Conservation (phyloP, 75 land plant genomes). For the Azolla pinnata region DNA sequence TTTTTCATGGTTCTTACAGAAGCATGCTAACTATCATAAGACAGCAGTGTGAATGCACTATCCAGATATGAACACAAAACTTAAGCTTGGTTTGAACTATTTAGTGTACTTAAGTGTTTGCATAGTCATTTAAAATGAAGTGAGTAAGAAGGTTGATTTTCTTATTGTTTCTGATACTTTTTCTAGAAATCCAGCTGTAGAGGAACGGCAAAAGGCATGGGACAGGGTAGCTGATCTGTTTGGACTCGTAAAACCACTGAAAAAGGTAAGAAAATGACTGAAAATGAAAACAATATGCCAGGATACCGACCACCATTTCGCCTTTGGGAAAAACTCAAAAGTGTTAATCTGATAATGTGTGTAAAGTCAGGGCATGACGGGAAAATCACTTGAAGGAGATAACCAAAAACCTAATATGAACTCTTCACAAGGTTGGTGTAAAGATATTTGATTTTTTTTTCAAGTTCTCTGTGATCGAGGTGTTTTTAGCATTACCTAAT, state of each 20-base stretch:
- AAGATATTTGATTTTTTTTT: not conserved
- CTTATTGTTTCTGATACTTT: too few species aligned
- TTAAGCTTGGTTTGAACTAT: too few species aligned
- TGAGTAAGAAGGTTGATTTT: too few species aligned
- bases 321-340: too few species aligned
- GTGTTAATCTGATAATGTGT: not conserved
- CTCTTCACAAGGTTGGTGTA: not conserved
- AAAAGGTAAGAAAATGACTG: not conserved
- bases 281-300: not conserved
- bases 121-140: too few species aligned
- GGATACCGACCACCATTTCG: not conserved
- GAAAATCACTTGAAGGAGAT: conserved; percentile 1
- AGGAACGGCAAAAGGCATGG: not conserved
- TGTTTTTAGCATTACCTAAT: too few species aligned
- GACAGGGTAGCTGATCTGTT: not conserved
- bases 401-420: not conserved
- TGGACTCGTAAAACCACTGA: not conserved
- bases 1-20: too few species aligned
- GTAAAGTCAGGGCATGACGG: not conserved
- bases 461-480: not conserved
- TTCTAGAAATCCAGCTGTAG: too few species aligned
- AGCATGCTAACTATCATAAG: too few species aligned
- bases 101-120: too few species aligned
- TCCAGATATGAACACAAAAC: too few species aligned
- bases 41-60: too few species aligned